Conservation (phyloP, 2,329 filamentous ascomycete species). For the Sordariomycetes sp. region DNA sequence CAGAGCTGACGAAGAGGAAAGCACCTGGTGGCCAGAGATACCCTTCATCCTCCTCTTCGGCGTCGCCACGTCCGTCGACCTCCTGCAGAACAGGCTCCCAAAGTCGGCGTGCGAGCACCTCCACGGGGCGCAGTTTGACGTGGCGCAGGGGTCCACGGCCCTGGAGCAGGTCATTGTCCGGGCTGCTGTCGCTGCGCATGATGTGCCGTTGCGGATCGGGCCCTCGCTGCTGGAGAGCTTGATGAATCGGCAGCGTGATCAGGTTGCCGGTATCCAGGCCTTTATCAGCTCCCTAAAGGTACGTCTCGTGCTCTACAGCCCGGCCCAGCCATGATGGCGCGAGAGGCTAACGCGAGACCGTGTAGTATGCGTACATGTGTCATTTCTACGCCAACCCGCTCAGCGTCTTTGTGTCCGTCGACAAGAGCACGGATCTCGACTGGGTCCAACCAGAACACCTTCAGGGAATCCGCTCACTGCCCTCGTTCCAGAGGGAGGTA, state of each 20-base stretch:
- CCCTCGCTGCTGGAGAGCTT: slow-evolving; percentile 47
- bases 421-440: slow-evolving; percentile 6
- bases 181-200: slow-evolving; percentile 43
- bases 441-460: slow-evolving; percentile 46
- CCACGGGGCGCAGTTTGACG: slow-evolving; percentile 62
- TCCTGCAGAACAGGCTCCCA: slow-evolving; percentile 61
- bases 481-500: slow-evolving; percentile 50
- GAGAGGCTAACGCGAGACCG: background rate
- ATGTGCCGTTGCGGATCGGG: slow-evolving; percentile 49
- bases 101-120: slow-evolving; percentile 55
- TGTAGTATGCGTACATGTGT: slow-evolving; percentile 71
- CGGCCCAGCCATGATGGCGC: too few relatives aligned
- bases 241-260: slow-evolving; percentile 61
- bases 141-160: slow-evolving; percentile 58
- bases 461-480: slow-evolving; percentile 52
- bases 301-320: slow-evolving; percentile 6
- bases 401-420: slow-evolving; percentile 42
- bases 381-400: slow-evolving; percentile 72
- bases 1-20: background rate
- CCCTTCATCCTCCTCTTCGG: slow-evolving; percentile 68
- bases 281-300: slow-evolving; percentile 61
- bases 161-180: slow-evolving; percentile 57
- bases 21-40: slow-evolving; percentile 44
- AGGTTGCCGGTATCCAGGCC: slow-evolving; percentile 61
- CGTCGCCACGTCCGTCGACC: slow-evolving; percentile 68